phyloP scores from a whole-genome alignment of 2,329 filamentous ascomycete species.

The Hypoxylon sp. region DNA sequence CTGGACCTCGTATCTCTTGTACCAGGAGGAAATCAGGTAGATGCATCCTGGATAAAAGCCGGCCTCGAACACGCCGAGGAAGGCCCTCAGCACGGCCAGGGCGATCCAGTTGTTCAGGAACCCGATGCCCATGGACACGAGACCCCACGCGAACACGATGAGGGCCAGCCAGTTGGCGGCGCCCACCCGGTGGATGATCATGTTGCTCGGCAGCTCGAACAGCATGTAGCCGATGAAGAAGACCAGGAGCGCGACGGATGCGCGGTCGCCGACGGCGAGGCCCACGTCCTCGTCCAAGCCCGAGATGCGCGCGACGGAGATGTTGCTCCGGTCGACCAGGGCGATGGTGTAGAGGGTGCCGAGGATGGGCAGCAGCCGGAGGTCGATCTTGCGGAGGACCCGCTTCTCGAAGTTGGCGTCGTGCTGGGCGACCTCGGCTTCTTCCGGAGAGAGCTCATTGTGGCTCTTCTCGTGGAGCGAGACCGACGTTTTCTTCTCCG shows the following conservation, averaged over 20 bases:
- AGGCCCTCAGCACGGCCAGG: conserved; percentile 50
- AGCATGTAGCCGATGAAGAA: conserved; percentile 51
- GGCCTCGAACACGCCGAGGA: conserved; percentile 61
- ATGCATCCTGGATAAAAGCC: conserved; percentile 59
- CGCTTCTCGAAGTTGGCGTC: conserved; percentile 40
- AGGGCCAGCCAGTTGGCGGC: conserved; percentile 47
- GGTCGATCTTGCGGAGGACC: conserved; percentile 51
- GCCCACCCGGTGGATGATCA: conserved; percentile 49
- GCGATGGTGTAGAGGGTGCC: conserved; percentile 48
- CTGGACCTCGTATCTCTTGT: conserved; percentile 52
- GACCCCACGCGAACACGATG: conserved; percentile 51
- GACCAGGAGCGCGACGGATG: conserved; percentile 48
- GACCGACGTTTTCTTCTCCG: conserved; percentile 33
- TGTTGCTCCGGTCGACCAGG: conserved; percentile 49
- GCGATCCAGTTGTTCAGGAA: conserved; percentile 46
- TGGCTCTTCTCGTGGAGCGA: conserved; percentile 36
- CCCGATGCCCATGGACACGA: conserved; percentile 49
- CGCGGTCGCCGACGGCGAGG: conserved; percentile 52
- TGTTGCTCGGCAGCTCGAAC: conserved; percentile 49
- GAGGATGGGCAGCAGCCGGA: conserved; percentile 50
- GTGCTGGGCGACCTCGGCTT: conserved; percentile 2
- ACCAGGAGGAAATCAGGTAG: conserved; percentile 54
- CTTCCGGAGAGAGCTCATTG: conserved; percentile 2
- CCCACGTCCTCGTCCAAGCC: conserved; percentile 51
- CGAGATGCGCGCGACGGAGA: conserved; percentile 51